Conservation (phyloP, 306 rosid species). For the Malus sieversii region DNA sequence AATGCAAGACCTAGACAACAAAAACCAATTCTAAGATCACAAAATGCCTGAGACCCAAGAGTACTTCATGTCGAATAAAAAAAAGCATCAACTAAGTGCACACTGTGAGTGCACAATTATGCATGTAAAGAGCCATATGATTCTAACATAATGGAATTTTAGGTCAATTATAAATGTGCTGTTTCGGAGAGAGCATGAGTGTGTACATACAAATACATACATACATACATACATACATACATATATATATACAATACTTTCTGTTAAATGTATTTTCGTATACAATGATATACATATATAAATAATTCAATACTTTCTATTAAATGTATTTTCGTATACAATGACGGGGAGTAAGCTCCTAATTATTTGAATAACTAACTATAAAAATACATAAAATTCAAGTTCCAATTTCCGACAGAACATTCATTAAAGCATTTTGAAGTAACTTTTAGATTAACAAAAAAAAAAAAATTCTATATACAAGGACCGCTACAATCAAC, state of each 20-base stretch:
- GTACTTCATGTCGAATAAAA: not conserved
- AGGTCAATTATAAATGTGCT: not conserved
- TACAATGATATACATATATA: not conserved
- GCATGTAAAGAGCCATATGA: not conserved
- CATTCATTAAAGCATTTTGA: not conserved
- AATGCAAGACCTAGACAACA: slow-evolving; percentile 58
- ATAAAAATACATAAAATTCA: not conserved
- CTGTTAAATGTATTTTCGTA: not conserved
- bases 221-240: too few species aligned
- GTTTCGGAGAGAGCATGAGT: not conserved
- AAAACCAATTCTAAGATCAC: slow-evolving; percentile 3
- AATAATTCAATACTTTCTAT: too few species aligned
- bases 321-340: too few species aligned
- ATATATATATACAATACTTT: too few species aligned
- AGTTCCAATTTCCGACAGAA: not conserved
- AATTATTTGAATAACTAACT: not conserved
- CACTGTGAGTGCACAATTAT: not conserved
- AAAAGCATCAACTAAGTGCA: not conserved
- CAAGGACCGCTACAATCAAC: not conserved
- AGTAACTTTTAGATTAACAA: not conserved
- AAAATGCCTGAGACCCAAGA: not conserved
- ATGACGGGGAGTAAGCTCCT: not conserved
- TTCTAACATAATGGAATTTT: not conserved
- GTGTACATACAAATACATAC: too few species aligned
- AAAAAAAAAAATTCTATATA: not conserved